Base-by-base conservation (phyloP, 345 rosid genomes). In the Heritiera fomes region DNA sequence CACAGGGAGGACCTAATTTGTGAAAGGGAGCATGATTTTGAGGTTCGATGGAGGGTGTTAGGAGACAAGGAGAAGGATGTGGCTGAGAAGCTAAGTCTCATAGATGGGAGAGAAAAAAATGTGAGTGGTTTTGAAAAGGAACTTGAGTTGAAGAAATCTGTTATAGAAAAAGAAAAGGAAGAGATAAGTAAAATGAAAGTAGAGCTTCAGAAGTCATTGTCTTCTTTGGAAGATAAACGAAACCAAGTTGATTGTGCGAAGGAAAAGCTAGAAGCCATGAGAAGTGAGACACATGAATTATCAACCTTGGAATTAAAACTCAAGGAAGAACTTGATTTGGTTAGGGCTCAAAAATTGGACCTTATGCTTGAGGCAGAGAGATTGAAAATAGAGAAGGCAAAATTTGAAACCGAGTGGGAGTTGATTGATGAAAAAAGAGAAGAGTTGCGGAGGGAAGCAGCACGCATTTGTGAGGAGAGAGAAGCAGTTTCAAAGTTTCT, bases 381-480 rank as follows among this genome's bases (percentile, higher is more conserved):
- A 79, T 77, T 96, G 84, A 83, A 92, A 78, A 80, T 75, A 56
- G 98, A 94, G 86, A 97, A 93, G 80, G 93, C 88, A 38, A 89
- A 92, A 83, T 94, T 94, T 83, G 97, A 97, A 86, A 72, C 89
- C 52, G 97, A 94, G 83, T 97, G 98, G 98, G 99, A 97, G 82
- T 84, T 88, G 77, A 94, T 97, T 82, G 98, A 97, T 83, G 98
- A 92, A 80, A 94, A 90, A 81, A 89, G 95, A 82, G 98, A 88
- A 82, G 93, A 94, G 79, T 84, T 97, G 40, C 77, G 67, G 74
- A 89, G 83, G 78, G 92, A 92, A 84, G 90, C 88, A 1, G 91
- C 89, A 49, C 80, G 80, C 63, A 77, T 93, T 63, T 83, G 85
- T 82, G 82, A 85, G 60, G 93, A 94, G 86, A 91, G 91, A 83